Evolutionary conservation across 2,329 filamentous ascomycete genomes (phyloP).

Genomic region (Cadophora gregata): DNA sequence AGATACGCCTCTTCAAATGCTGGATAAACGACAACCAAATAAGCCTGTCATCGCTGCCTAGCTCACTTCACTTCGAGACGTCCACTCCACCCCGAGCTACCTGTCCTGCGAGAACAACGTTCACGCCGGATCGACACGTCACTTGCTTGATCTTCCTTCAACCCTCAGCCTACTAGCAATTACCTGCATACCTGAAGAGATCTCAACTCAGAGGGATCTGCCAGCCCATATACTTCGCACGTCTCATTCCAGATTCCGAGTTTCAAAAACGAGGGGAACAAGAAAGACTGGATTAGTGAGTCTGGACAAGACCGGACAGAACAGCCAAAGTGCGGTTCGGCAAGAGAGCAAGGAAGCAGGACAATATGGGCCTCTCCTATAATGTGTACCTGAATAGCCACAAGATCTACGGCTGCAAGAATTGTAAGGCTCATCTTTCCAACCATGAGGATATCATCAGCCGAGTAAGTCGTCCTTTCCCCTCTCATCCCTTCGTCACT

Average conservation of each 20-base stretch:
- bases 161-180: not conserved
- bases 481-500: conserved; percentile 15
- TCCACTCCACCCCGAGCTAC: too few species aligned
- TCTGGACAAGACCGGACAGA: not conserved
- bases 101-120: not conserved
- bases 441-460: conserved; percentile 97
- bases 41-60: not conserved
- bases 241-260: not conserved
- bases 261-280: not conserved
- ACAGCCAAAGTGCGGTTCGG: not conserved
- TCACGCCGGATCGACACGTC: not conserved
- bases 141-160: not conserved
- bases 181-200: too few species aligned
- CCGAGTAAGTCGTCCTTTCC: conserved; percentile 63
- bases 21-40: not conserved
- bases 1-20: not conserved
- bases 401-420: conserved; percentile 92
- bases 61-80: not conserved
- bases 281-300: not conserved
- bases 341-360: conserved; percentile 6
- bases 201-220: not conserved
- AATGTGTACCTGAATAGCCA: conserved; percentile 87
- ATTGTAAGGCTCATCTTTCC: conserved; percentile 93
- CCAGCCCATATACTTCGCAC: not conserved
- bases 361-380: conserved; percentile 82